Base-by-base conservation (phyloP, 176 grass and related monocot genomes). In the Musa acuminata region DNA sequence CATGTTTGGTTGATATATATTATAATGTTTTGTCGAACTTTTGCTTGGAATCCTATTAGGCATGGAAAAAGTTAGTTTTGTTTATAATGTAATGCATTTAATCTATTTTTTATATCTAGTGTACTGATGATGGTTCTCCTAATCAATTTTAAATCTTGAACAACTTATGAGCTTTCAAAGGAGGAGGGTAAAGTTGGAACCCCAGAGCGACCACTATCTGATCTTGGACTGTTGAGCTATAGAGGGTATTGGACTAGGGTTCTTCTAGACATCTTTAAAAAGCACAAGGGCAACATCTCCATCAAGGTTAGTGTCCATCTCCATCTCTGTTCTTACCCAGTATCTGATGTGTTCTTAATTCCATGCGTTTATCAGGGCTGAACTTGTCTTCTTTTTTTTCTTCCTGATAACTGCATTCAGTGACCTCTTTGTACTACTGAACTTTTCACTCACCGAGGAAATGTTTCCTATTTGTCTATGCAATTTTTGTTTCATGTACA, bases 151-250 rank as follows among this genome's bases (percentile, higher is more conserved):
- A 20, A 29, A 72, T 52, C 43, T 50, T 21, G 27, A 67, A 69
- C 83, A 99, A 91, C 91, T 13, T 99, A 99, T 86, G 91, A 99
- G 72, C 91, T 99, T 86, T 99, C 95, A 75, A 99, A 99, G 83
- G 96, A 99, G 86, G 84, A 24, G 24, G 24, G 95, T 73, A 94
- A 99, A 81, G 91, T 99, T 77, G 95, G 95, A 62, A 99, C 91
- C 62, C 95, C 95, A 1, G 91, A 99, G 82, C 84, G 88, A 75
- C 91, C 95, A 63, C 91, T 99, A 70, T 99, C 95, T 53, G 90
- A 99, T 85, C 88, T 94, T 83, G 95, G 95, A 57, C 74, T 91
- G 69, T 80, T 99, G 51, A 99, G 90, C 64, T 99, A 94, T 74
- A 82, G 86, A 84, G 86, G 91, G 16, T 94, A 99, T 75, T 99